Base-by-base conservation (phyloP, 2,329 filamentous ascomycete species). In the Clonostachys solani region DNA sequence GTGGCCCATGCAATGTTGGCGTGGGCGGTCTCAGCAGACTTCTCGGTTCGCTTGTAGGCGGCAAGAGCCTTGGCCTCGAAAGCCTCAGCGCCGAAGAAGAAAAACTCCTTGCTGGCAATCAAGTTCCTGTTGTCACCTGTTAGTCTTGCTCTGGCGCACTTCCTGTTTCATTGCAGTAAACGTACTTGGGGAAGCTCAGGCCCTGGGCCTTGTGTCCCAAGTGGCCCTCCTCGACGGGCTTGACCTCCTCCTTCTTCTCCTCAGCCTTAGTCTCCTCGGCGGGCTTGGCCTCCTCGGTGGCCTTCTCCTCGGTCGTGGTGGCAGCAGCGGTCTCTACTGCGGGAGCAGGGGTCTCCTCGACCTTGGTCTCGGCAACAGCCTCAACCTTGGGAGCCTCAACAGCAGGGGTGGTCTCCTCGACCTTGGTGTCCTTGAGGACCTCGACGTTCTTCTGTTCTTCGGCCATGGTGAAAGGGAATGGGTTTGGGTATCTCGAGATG, bases 161-260 rank as follows among this genome's bases (percentile, higher is more conserved):
- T 23, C 16, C 3, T 13, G 10, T n/a, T 16, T 29, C 6, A 17
- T 16, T 19, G n/a, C 37, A 12, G 36, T 16, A 8, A n/a, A 68
- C 89, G 77, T 80, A 96, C 92, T 95, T 96, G 74, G 92, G 86
- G 66, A 81, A 84, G 71, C 76, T 79, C 54, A 92, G 79, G 65
- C 89, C 89, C 50, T 88, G 86, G 49, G 82, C 87, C 83, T 96
- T 96, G 86, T 95, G 89, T 68, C 88, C 87, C 46, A 97, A 81
- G 58, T 83, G 75, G 52, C 92, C 92, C 71, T 95, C 91, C 66
- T 87, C 86, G 52, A 92, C 78, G 52, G 88, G 86, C 72, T 84
- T 84, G 46, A 73, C 69, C 63, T 80, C 79, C 52, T 75, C 69
- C 58, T 72, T 71, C 59, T 64, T 65, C 34, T 68, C 63, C 62